Percentiles rank a stretch among this genome's conserved stretches.
phyloP scores from a whole-genome alignment of 352 stramenopile genomes.

The Thraustochytrium sp. region DNA sequence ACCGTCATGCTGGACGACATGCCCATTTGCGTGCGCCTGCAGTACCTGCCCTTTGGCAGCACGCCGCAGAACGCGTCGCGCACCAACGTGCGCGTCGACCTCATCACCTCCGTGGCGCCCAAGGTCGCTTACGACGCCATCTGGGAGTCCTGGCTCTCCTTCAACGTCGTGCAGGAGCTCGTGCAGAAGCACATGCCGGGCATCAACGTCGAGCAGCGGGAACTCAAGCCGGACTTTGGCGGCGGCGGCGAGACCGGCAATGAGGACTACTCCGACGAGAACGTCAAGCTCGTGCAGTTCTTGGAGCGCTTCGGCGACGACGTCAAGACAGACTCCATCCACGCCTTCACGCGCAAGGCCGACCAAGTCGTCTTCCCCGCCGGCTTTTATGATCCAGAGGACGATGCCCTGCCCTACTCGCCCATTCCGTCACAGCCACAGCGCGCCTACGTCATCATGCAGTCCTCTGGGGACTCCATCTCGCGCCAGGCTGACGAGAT shows the following conservation, averaged over 20 bases:
- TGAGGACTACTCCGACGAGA: background rate
- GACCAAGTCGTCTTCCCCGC: background rate
- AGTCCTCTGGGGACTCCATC: background rate
- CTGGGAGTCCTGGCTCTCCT: conserved; percentile 8
- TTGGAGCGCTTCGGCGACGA: background rate
- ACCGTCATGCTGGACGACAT: background rate
- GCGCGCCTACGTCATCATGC: background rate
- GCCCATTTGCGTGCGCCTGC: background rate
- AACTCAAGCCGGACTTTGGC: conserved; percentile 11
- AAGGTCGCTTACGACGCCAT: background rate
- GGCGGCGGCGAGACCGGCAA: background rate
- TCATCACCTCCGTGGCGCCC: background rate
- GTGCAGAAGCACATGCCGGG: background rate
- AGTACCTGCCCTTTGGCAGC: background rate
- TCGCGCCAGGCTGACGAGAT: background rate
- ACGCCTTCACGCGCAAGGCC: background rate
- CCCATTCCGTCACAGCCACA: background rate
- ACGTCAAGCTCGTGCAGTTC: conserved; percentile 6
- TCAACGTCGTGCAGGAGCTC: background rate
- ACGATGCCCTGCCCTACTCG: background rate
- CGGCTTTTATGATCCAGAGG: background rate
- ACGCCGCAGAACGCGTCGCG: background rate
- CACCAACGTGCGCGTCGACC: background rate
- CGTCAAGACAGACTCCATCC: background rate
- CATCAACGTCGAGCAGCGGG: background rate